These are phyloP conservation scores for Xylariaceae sp. DNA, from an alignment of 2,329 filamentous ascomycete species.

Conservation along the genomic window DNA sequence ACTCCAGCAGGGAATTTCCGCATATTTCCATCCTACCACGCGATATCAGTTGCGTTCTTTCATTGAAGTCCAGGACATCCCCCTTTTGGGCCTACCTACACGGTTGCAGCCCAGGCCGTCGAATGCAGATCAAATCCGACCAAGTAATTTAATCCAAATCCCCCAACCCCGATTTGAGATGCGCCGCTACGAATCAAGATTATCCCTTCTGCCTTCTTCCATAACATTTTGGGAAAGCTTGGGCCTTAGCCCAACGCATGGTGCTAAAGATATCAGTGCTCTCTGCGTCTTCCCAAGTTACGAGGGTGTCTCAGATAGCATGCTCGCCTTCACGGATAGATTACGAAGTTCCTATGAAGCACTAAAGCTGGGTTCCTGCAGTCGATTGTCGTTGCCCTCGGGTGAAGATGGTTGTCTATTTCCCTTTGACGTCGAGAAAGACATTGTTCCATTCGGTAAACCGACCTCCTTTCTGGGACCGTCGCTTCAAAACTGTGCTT, in stretches of 20 bases:
- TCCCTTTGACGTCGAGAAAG: conserved; percentile 45
- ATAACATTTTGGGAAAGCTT: conserved; percentile 78
- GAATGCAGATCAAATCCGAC: conserved; percentile 44
- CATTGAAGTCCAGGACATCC: conserved; percentile 54
- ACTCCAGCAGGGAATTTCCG: conserved; percentile 42
- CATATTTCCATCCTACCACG: conserved; percentile 39
- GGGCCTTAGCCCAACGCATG: conserved; percentile 65
- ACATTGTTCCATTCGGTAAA: conserved; percentile 37
- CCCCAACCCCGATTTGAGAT: conserved; percentile 67
- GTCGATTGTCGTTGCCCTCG: conserved; percentile 40
- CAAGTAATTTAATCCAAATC: conserved; percentile 56
- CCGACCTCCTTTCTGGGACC: conserved; percentile 40
- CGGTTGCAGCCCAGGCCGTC: conserved; percentile 47
- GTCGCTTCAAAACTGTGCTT: conserved; percentile 45
- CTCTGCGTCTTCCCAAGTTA: conserved; percentile 66
- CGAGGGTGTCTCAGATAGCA: conserved; percentile 56
- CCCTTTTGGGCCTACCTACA: conserved; percentile 47
- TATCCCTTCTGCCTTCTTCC: conserved; percentile 70
- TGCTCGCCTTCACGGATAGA: conserved; percentile 60
- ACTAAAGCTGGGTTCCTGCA: conserved; percentile 64
- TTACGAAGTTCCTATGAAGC: conserved; percentile 68
- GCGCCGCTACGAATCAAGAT: conserved; percentile 60
- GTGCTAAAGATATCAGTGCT: conserved; percentile 64
- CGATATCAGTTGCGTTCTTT: conserved; percentile 45
- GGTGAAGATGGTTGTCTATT: conserved; percentile 46